Evolutionary conservation across 2,329 filamentous ascomycete genomes (phyloP).

Genomic region (Fusarium decemcellulare): DNA sequence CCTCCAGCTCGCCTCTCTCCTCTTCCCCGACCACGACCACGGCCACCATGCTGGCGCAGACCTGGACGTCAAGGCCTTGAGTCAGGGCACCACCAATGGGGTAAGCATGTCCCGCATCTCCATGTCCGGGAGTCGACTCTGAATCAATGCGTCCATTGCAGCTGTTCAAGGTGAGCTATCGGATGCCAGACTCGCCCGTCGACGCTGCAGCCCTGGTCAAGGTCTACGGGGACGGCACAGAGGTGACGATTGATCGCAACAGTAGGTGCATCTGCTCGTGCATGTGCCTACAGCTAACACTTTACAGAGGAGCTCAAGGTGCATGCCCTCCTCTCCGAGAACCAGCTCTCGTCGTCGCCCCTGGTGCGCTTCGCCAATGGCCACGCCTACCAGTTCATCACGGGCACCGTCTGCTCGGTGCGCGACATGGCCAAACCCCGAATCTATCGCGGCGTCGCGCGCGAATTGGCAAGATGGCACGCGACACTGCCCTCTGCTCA

Average conservation of each 20-base stretch:
- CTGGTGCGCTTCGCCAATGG: slow-evolving; percentile 40
- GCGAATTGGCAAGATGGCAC: slow-evolving; percentile 40
- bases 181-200: not conserved
- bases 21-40: slow-evolving; percentile 24
- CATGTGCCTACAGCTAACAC: slow-evolving; percentile 27
- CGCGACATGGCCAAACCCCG: slow-evolving; percentile 28
- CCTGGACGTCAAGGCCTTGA: slow-evolving; percentile 22
- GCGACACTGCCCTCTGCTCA: slow-evolving; percentile 15
- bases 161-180: slow-evolving; percentile 36
- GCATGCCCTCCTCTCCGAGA: slow-evolving; percentile 35
- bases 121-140: not conserved
- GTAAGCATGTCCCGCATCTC: slow-evolving; percentile 15
- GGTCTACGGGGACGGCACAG: slow-evolving; percentile 41
- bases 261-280: slow-evolving; percentile 31
- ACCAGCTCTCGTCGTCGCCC: slow-evolving; percentile 31
- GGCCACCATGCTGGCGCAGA: not conserved
- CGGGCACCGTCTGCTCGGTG: slow-evolving; percentile 30
- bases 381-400: slow-evolving; percentile 38
- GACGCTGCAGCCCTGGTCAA: slow-evolving; percentile 33
- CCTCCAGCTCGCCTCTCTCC: slow-evolving; percentile 17
- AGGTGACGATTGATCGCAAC: slow-evolving; percentile 40
- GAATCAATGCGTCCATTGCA: slow-evolving; percentile 7
- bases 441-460: slow-evolving; percentile 37
- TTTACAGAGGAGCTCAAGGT: slow-evolving; percentile 37
- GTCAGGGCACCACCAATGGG: slow-evolving; percentile 41